Evolutionary conservation across 169 alveolate genomes (phyloP), one percentile per base, ranked within the genome.

Genomic region (Plasmodium fragile): DNA sequence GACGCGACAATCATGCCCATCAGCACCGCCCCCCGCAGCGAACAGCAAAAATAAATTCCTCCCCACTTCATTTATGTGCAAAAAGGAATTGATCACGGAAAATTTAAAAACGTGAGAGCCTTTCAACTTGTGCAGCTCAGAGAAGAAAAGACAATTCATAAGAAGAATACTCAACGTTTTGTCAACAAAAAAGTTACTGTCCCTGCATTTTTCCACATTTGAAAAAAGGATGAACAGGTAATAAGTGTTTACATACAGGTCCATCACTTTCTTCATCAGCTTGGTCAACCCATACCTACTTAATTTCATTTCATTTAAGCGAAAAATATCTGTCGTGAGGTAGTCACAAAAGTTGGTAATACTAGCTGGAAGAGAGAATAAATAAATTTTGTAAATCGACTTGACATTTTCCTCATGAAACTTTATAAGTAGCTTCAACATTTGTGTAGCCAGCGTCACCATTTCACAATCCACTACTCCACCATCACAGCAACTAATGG

Each of bases 161-260:
- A 85, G 30, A 13, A 85, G 39, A 8, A 85, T 73, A 5, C 34
- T 32, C 5, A 72, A 7, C 2, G 84, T 73, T 25, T 43, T 75
- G 2, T 85, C 69, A 22, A 85, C 69, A 30, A 85, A 75, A 2
- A 73, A 16, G 13, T 16, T 69, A 16, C 43, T 85, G 1, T 85
- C 22, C 36, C 41, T 85, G 80, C 45, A 85, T 18, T 85, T 85
- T 0, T 52, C 80, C 8, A 85, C 59, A 75, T 85, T 85, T 1
- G 84, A 85, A 52, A 85, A 52, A 28, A 85, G 70, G n/a, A 85
- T 85, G 75, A 49, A 85, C 65, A 85, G 43, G 55, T 85, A 85
- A 39, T 52, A 85, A 0, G 94, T 89, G 18, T 78, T 89, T 8
- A 89, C 45, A 69, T 89, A 89, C 2, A 89, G 22, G 71, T 89